Conservation (phyloP, 176 grass and related monocot genomes). For the Alloteropsis semialata region DNA sequence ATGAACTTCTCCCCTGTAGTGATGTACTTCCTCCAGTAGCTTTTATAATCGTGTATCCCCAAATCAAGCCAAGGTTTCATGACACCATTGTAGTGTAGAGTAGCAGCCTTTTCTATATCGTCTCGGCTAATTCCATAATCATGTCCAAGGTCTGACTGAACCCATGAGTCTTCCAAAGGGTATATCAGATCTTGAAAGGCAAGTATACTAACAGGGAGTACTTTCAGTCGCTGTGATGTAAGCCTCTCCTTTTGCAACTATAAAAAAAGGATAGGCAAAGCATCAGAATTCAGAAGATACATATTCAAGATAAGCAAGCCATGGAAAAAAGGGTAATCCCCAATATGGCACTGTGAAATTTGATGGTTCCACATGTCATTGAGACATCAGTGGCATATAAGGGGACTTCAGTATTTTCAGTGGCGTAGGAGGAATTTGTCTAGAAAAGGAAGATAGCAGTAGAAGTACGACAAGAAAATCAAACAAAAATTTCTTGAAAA, state of each 20-base stretch:
- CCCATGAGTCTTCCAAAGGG: constrained; percentile 50
- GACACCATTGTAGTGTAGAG: constrained; percentile 69
- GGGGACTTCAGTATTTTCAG: background rate
- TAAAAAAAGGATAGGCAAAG: background rate
- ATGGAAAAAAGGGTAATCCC: background rate
- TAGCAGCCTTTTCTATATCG: constrained; percentile 35
- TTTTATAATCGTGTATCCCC: constrained; percentile 55
- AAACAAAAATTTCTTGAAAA: background rate
- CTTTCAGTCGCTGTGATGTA: constrained; percentile 37
- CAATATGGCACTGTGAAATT: background rate
- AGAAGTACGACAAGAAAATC: background rate
- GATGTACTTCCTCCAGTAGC: constrained; percentile 60
- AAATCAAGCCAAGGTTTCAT: constrained; percentile 88
- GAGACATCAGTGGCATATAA: background rate
- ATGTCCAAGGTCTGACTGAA: constrained; percentile 60
- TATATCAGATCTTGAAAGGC: constrained; percentile 72
- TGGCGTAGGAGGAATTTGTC: background rate
- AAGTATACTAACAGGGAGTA: constrained; percentile 51
- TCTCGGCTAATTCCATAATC: constrained; percentile 43
- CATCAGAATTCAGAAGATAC: background rate
- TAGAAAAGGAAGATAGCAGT: background rate
- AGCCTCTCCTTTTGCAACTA: constrained; percentile 43
- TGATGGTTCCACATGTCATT: background rate
- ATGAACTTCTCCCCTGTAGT: constrained; percentile 53
- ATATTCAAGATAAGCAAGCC: background rate